A percentile compares a stretch with the other conserved stretches of the same genome.
phyloP scores from a whole-genome alignment of 352 stramenopile species.

The Phytophthora multivora region DNA sequence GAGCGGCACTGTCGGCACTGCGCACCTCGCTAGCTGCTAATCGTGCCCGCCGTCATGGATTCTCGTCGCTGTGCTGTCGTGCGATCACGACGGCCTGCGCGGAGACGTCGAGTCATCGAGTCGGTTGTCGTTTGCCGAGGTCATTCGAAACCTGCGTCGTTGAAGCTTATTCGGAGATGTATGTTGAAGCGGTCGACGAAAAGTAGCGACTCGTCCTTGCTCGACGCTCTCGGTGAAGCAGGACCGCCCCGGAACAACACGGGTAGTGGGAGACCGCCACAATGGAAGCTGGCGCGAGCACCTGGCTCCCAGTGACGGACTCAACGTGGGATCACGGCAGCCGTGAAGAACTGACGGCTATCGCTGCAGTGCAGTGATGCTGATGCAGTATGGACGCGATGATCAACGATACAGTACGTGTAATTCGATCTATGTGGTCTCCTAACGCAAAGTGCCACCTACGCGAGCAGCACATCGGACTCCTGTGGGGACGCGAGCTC shows the following conservation, averaged over 20 bases:
- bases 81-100: conserved; percentile 21
- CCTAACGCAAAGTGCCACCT: conserved; percentile 2
- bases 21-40: no score
- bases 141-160: not conserved
- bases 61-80: not conserved
- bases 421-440: conserved; percentile 1
- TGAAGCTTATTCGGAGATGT: not conserved
- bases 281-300: conserved; percentile 4
- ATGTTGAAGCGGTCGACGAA: conserved; percentile 22
- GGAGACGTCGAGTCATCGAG: conserved; percentile 18
- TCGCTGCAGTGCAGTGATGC: no score
- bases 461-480: conserved; percentile 37
- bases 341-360: no score
- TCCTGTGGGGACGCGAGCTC: conserved; percentile 25
- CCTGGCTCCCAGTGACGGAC: not conserved
- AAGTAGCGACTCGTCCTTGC: not conserved
- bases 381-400: no score
- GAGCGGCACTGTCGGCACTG: not conserved
- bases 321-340: no score
- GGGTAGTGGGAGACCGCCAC: not conserved
- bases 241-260: conserved; percentile 2
- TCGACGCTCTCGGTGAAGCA: conserved; percentile 8
- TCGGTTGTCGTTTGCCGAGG: not conserved
- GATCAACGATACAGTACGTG: no score
- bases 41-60: no score